phyloP scores from a whole-genome alignment of 345 rosid species.

The Boechera stricta region DNA sequence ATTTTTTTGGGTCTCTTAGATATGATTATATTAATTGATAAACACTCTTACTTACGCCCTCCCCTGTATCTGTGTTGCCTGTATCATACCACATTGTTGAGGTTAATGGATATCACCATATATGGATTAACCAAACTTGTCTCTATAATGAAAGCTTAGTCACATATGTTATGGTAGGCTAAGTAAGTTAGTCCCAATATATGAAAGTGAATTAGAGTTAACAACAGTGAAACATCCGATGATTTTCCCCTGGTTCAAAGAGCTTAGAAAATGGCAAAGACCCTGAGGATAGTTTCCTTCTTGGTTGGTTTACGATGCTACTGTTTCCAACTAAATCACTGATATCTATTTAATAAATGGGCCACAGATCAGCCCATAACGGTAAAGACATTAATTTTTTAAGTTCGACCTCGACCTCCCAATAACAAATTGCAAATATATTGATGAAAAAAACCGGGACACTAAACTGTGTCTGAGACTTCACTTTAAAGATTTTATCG shows the following conservation, averaged over 20 bases:
- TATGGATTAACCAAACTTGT: conserved; percentile 30
- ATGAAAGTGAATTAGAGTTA: not conserved
- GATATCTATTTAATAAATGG: not conserved
- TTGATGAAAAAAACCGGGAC: not conserved
- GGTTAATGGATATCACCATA: not conserved
- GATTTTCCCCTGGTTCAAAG: not conserved
- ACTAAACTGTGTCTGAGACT: not conserved
- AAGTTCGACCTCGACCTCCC: not conserved
- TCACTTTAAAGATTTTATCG: not conserved
- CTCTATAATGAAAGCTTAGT: not conserved
- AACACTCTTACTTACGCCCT: conserved; percentile 26
- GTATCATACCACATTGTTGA: conserved; percentile 31
- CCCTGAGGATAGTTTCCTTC: not conserved
- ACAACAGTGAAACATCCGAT: not conserved
- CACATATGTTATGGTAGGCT: not conserved
- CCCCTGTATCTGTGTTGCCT: conserved; percentile 21
- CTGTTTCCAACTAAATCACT: not conserved
- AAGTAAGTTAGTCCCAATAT: not conserved
- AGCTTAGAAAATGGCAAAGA: not conserved
- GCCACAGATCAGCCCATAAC: not conserved
- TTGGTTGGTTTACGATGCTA: not conserved
- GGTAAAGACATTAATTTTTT: too few species aligned
- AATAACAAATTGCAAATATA: not conserved
- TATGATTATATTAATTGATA: conserved; percentile 22
- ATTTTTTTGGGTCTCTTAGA: conserved; percentile 19